phyloP scores from a whole-genome alignment of 495 filamentous ascomycete genomes.

The Astrothelium subdiscretum region DNA sequence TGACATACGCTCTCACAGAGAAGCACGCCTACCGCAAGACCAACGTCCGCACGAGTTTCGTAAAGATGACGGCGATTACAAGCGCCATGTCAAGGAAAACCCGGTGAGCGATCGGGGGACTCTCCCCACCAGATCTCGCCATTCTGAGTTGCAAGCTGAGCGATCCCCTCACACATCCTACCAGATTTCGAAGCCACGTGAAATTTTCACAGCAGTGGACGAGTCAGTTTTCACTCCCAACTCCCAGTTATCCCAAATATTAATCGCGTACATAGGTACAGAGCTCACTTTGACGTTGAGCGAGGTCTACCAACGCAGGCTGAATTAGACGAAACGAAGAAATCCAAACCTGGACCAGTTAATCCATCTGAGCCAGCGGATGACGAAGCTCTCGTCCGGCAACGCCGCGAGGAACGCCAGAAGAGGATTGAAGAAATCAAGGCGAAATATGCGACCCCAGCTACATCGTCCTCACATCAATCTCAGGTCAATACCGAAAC shows the following conservation, averaged over 20 bases:
- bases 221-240: neutral
- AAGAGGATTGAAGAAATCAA: conserved; percentile 80
- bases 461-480: conserved; percentile 56
- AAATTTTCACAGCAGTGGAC: neutral
- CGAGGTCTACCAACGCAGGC: neutral
- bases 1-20: neutral
- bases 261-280: neutral
- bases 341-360: neutral
- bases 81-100: neutral
- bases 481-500: neutral
- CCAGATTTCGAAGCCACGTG: conserved; percentile 6
- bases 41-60: neutral
- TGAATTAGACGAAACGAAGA: neutral
- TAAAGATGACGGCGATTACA: neutral
- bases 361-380: neutral
- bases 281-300: conserved; percentile 8
- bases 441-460: conserved; percentile 64
- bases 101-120: neutral
- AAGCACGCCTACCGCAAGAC: neutral
- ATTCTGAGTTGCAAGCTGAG: neutral
- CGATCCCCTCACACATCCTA: neutral
- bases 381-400: neutral
- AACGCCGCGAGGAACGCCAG: conserved; percentile 55
- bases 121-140: neutral
- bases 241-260: neutral